A percentile compares a stretch with the other conserved stretches of the same genome.
Conservation (phyloP, 2,329 filamentous ascomycete species). For the Talaromyces verruculosus region DNA sequence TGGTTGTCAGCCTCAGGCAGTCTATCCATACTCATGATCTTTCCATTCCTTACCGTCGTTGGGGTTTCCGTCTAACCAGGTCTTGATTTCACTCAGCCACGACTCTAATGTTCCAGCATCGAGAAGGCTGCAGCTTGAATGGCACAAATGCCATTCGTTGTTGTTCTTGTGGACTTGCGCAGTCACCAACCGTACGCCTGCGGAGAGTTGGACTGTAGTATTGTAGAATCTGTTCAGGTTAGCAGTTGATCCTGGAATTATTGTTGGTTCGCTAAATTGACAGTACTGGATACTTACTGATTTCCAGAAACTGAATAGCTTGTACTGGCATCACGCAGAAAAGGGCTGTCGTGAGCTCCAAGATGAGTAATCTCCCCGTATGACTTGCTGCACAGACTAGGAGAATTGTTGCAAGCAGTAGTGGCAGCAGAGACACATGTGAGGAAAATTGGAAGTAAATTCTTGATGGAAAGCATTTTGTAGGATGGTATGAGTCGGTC, state of each 20-base stretch:
- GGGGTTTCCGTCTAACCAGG: conserved; percentile 68
- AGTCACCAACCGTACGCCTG: conserved; percentile 69
- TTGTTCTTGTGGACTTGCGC: conserved; percentile 67
- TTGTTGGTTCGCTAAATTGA: background rate
- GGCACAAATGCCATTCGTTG: conserved; percentile 66
- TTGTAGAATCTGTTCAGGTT: conserved; percentile 54
- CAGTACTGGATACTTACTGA: conserved; percentile 52
- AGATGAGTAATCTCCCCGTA: conserved; percentile 78
- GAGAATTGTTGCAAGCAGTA: conserved; percentile 76
- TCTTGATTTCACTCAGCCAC: conserved; percentile 65
- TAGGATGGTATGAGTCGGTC: background rate
- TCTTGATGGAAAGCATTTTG: conserved; percentile 31
- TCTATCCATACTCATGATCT: background rate
- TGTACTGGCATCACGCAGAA: conserved; percentile 64
- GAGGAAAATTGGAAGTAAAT: conserved; percentile 34
- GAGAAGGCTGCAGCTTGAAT: conserved; percentile 65
- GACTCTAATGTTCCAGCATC: conserved; percentile 65
- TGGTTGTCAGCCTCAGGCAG: background rate
- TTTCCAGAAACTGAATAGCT: conserved; percentile 66
- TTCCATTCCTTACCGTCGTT: conserved; percentile 54
- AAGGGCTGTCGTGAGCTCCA: conserved; percentile 73
- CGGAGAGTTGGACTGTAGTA: conserved; percentile 67
- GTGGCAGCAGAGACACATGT: conserved; percentile 30
- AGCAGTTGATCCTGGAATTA: background rate
- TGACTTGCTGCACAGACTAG: conserved; percentile 65